Conservation (phyloP, 1,284 basidiomycete genomes). For the Fomitopsis betulina region DNA sequence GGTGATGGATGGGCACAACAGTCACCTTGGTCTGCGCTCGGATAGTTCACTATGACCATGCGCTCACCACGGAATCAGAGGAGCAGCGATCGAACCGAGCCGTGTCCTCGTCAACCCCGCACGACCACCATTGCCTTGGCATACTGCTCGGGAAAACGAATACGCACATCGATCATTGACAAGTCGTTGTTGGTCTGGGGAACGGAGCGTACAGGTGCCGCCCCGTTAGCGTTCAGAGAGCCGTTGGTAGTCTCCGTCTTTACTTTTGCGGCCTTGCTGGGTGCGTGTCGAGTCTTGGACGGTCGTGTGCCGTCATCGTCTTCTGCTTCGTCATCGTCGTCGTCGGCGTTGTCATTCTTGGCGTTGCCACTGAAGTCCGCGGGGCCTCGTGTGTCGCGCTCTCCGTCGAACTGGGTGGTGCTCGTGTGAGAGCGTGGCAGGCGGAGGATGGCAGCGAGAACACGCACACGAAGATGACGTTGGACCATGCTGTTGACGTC, state of each 20-base stretch:
- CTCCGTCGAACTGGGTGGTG: slow-evolving; percentile 42
- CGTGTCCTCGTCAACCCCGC: background rate
- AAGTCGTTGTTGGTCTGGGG: slow-evolving; percentile 14
- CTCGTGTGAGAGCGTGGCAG: background rate
- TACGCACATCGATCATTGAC: slow-evolving; percentile 20
- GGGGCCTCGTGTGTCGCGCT: slow-evolving; percentile 41
- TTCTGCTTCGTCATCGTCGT: slow-evolving; percentile 42
- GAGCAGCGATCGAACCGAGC: background rate
- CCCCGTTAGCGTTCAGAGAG: slow-evolving; percentile 20
- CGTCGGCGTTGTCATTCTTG: slow-evolving; percentile 33
- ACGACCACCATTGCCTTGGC: background rate
- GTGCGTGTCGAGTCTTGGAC: slow-evolving; percentile 19
- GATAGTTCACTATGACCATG: too few relatives aligned
- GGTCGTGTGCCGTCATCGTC: slow-evolving; percentile 30
- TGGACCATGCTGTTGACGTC: slow-evolving; percentile 45
- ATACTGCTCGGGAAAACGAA: background rate
- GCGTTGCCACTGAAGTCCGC: slow-evolving; percentile 37
- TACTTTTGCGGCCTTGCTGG: slow-evolving; percentile 15
- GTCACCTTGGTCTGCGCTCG: too few relatives aligned
- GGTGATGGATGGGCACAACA: too few relatives aligned
- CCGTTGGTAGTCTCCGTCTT: slow-evolving; percentile 16
- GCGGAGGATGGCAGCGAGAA: background rate
- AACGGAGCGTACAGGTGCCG: slow-evolving; percentile 22
- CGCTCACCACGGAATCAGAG: too few relatives aligned
- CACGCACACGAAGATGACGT: slow-evolving; percentile 42